Evolutionary conservation across 2,329 filamentous ascomycete species (phyloP).

Genomic region (Paramyrothecium roridum): DNA sequence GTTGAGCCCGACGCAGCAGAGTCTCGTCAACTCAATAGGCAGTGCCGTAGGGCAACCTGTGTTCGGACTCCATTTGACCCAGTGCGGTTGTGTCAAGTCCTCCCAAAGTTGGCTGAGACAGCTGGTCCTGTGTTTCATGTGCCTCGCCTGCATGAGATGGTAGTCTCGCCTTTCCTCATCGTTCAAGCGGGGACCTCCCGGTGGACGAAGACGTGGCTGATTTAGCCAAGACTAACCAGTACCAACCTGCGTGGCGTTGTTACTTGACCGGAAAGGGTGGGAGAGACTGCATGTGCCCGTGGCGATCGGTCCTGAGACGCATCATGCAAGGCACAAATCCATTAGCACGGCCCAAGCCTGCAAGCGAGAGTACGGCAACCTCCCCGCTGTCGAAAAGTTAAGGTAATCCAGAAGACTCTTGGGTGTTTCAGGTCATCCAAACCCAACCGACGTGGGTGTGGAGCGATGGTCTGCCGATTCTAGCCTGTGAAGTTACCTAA

Average conservation of each 20-base stretch:
- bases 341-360: neutral
- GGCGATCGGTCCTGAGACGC: neutral
- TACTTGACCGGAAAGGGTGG: neutral
- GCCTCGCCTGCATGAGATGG: slow-evolving; percentile 9
- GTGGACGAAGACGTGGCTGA: neutral
- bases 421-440: neutral
- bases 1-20: neutral
- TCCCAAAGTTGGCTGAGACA: slow-evolving; percentile 20
- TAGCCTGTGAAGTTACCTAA: too few relatives aligned
- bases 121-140: slow-evolving; percentile 18
- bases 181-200: neutral
- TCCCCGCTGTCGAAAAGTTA: neutral
- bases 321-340: neutral
- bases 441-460: neutral
- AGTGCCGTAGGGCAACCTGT: neutral
- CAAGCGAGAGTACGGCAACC: neutral
- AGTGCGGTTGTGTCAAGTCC: slow-evolving; percentile 13
- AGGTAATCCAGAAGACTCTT: neutral
- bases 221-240: neutral
- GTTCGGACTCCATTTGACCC: neutral
- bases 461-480: neutral
- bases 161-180: slow-evolving; percentile 9
- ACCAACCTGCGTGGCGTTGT: neutral
- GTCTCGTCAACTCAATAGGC: neutral
- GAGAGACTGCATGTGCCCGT: neutral